Evolutionary conservation across 169 alveolate species (phyloP).

Genomic region (Toxoplasma gondii): DNA sequence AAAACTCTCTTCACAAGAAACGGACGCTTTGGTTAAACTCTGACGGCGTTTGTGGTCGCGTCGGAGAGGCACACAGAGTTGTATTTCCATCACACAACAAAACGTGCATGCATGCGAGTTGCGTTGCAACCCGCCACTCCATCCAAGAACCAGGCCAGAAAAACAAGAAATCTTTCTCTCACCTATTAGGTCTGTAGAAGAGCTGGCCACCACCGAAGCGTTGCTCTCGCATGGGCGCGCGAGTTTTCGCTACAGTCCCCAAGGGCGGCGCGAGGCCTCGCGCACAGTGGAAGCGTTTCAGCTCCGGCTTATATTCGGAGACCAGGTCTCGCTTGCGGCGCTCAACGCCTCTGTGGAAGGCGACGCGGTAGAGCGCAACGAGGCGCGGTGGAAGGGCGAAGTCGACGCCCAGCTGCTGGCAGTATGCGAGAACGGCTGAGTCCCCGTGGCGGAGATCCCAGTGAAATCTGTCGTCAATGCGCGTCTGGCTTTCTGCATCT

Average conservation of each 20-base stretch:
- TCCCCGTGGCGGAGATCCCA: background rate
- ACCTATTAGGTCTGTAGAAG: background rate
- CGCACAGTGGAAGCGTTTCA: background rate
- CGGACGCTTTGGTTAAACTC: no score
- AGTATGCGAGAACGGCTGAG: background rate
- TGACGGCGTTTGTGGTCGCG: no score
- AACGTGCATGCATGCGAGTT: no score
- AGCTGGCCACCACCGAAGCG: background rate
- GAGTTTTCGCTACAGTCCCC: background rate
- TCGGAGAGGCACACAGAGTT: no score
- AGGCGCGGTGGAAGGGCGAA: background rate
- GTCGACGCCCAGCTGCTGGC: constrained; percentile 30
- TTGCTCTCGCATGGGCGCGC: background rate
- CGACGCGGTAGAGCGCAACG: constrained; percentile 10
- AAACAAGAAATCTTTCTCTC: no score
- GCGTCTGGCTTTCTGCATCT: background rate
- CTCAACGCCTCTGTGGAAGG: background rate
- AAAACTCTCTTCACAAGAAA: no score
- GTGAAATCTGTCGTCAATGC: constrained; percentile 15
- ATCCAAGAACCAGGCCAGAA: no score
- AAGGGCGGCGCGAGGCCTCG: background rate
- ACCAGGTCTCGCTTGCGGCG: background rate
- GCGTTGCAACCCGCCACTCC: no score
- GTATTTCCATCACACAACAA: no score
- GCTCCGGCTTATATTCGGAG: constrained; percentile 8